Base-by-base conservation (phyloP, 306 rosid species). In the Quercus rubra region DNA sequence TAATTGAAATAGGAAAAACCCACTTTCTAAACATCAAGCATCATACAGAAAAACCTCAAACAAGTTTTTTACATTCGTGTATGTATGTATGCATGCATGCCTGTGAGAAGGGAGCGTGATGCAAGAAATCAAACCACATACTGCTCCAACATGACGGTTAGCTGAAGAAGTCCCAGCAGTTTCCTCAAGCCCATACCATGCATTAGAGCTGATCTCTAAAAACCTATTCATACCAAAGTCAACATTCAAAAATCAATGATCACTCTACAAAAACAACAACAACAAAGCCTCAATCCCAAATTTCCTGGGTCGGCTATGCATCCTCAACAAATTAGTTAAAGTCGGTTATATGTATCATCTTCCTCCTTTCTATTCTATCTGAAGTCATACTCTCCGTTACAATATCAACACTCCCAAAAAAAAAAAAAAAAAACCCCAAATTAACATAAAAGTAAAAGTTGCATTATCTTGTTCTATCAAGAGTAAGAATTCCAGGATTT, bases 101-200 rank as follows among this genome's bases (percentile, higher is more conserved):
- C 19, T 31, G 35, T 10, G 70, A 77, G 23, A 38, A 10, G 35
- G 41, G 21, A 55, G 23, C 7, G 19, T 46, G 3, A 43, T 38
- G 59, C 43, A 62, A 76, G 67, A 33, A 71, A 82, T 35, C 52
- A 73, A 74, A 80, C 49, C 20, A 75, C 92, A 46, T 87, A 92
- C 98, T 2, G 97, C 93, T 83, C 98, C 98, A n/a, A 94, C 93
- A 59, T 90, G 97, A 81, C 84, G 87, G 23, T 84, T 73, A 77
- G 93, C 92, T n/a, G 83, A 75, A 78, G 92, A 27, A 74, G 88
- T 78, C n/a, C 92, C 97, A 70, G 97, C 89, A 20, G 97, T 92
- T 90, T 94, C 97, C 83, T 89, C 93, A 68, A 94, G 89, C 62
- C 94, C 98, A 74, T 93, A 78, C 97, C 98, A 94, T 41, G 98